A percentile compares a stretch with the other conserved stretches of the same genome.
Evolutionary conservation across 2,329 filamentous ascomycete genomes (phyloP).

Genomic region (Beauveria sp.): DNA sequence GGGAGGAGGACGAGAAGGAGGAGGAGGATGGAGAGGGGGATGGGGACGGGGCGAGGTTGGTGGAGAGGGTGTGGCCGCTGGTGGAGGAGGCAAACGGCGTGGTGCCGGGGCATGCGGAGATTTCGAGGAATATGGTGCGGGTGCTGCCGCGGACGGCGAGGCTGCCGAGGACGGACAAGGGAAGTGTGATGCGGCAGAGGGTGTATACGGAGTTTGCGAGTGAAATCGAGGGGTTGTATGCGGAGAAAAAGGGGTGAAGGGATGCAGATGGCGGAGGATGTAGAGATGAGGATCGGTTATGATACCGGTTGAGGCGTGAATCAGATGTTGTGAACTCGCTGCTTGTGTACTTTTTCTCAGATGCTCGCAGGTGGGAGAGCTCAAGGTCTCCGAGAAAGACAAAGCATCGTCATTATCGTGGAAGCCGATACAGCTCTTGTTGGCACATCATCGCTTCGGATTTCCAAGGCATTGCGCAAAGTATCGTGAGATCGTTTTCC

Average conservation of each 20-base stretch:
- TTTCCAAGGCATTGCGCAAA: no score
- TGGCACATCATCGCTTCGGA: no score
- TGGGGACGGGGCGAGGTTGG: not conserved
- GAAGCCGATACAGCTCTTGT: no score
- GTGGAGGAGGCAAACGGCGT: not conserved
- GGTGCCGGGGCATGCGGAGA: not conserved
- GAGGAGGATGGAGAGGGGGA: not conserved
- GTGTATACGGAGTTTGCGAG: not conserved
- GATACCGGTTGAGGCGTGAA: no score
- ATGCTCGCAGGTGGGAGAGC: no score
- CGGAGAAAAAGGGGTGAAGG: not conserved
- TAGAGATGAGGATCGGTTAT: not conserved
- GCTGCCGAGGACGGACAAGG: constrained; percentile 7
- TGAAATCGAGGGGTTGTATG: constrained; percentile 4
- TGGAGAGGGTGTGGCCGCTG: not conserved
- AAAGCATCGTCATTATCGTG: no score
- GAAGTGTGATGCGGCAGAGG: not conserved
- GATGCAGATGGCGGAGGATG: not conserved
- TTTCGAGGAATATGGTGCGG: not conserved
- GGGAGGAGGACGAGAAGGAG: not conserved
- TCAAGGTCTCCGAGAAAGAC: no score
- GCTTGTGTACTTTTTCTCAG: no score
- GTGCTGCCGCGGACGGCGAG: not conserved
- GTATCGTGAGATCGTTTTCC: no score
- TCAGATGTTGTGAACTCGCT: no score